Evolutionary conservation across 139 green algal genomes (phyloP), one percentile per base, ranked within the genome.

Genomic region (Nannochloris sp.): DNA sequence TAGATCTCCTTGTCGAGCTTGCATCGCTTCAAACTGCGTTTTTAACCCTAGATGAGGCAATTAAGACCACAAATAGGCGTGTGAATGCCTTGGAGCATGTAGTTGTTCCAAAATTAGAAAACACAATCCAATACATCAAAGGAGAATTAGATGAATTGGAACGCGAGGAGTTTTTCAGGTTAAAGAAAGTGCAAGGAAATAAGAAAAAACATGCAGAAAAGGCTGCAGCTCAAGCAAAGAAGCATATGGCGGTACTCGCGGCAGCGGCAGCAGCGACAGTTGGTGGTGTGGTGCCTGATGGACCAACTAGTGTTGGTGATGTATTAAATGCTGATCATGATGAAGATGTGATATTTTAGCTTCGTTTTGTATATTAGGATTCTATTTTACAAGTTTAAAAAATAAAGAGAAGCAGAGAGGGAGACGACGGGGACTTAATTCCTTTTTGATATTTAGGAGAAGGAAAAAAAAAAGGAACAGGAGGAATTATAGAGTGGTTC

Each of bases 1-100:
- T 97, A 6, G 81, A 96, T 69, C 74, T 98, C 47, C 81, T 99
- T 53, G 83, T 98, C 6, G 80, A 96, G 75, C 86, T 99, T 48
- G 95, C 95, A 24, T 92, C 85, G 45, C 84, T 99, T 64, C 71
- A 61, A 33, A 99, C 92, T 3, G 92, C 95, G 1, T 99, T 99
- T 76, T 68, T 98, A 31, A 98, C 95, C 24, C 81, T 99, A 33
- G 95, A 99, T 66, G 87, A 87, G 51, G 92, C 91, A 24, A 93
- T 98, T 64, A 97, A 96, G 77, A 91, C 87, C 19, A 99, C 94
- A 31, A 99, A 99, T 78, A 65, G 80, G n/a, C 83, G 95, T 34
- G 95, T 99, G 4, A 99, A 99, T 68, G 95, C 95, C 35, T 83
- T 99, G 54, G 95, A 99, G 80, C 96, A 99, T 65, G 93, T 98